A percentile compares a stretch with the other conserved stretches of the same genome.
Evolutionary conservation across 2,329 filamentous ascomycete genomes (phyloP).

Genomic region (Scytalidium lignicola): DNA sequence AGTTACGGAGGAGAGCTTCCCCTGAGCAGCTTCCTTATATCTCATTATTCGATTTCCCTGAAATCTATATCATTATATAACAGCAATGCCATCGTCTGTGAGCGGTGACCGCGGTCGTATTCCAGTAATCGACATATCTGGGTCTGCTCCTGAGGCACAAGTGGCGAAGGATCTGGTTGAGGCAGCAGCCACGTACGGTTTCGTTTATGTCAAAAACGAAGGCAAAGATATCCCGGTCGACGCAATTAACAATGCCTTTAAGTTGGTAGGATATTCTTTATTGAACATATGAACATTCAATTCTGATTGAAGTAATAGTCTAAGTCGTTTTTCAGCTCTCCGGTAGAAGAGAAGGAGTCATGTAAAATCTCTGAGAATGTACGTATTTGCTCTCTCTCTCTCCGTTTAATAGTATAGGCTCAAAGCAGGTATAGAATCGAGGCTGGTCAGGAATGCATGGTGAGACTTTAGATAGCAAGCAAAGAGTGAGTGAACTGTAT

Average conservation of each 20-base stretch:
- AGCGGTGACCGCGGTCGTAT: constrained; percentile 38
- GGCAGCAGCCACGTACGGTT: constrained; percentile 78
- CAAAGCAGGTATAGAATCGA: constrained; percentile 57
- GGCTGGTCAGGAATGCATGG: constrained; percentile 87
- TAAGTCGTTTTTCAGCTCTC: constrained; percentile 65
- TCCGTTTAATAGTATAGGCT: constrained; percentile 28
- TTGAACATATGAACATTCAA: neutral
- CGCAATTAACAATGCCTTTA: constrained; percentile 68
- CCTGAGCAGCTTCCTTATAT: too few species aligned
- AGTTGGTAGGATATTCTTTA: constrained; percentile 48
- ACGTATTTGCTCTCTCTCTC: constrained; percentile 11
- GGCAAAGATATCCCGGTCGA: constrained; percentile 61
- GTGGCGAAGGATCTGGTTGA: constrained; percentile 67
- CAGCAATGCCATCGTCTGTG: constrained; percentile 1
- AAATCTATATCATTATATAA: too few species aligned
- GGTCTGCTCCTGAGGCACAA: constrained; percentile 45
- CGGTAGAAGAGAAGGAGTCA: constrained; percentile 64
- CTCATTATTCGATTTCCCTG: too few species aligned
- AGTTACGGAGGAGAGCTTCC: too few species aligned
- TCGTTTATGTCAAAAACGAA: constrained; percentile 80
- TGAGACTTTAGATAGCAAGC: constrained; percentile 78
- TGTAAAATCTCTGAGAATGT: constrained; percentile 67
- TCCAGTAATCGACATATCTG: constrained; percentile 77
- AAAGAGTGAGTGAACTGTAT: constrained; percentile 53
- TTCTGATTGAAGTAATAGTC: constrained; percentile 43